A percentile compares a stretch with the other conserved stretches of the same genome.
Evolutionary conservation across 2,329 filamentous ascomycete species (phyloP).

Genomic region (Arthrobotrys sinensis): DNA sequence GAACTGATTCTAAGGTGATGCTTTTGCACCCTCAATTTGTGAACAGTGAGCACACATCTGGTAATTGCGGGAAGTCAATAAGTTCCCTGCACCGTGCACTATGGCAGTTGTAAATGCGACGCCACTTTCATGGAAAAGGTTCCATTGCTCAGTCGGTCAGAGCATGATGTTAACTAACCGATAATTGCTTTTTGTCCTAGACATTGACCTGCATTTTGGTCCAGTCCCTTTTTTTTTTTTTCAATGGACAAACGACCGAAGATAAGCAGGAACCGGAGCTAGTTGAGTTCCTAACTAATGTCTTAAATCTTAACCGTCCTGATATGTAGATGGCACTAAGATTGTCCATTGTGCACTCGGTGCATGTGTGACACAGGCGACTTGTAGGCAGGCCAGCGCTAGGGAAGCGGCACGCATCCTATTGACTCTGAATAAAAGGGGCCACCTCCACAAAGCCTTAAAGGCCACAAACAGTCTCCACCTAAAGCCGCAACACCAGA

Average conservation of each 20-base stretch:
- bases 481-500: conserved; percentile 24
- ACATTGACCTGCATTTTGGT: too few species aligned
- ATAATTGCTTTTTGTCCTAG: too few species aligned
- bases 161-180: neutral
- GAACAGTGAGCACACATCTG: neutral
- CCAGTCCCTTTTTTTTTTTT: too few species aligned
- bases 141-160: neutral
- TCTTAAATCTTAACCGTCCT: too few species aligned
- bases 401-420: neutral
- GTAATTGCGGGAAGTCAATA: conserved; percentile 28
- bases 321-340: neutral
- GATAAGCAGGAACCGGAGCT: too few species aligned
- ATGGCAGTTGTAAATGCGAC: neutral
- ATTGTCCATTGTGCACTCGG: neutral
- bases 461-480: conserved; percentile 11
- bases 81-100: neutral
- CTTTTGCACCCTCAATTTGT: conserved; percentile 6
- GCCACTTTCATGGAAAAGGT: conserved; percentile 7
- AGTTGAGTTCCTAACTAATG: too few species aligned
- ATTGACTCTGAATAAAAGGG: conserved; percentile 21
- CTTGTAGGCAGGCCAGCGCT: neutral
- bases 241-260: too few species aligned
- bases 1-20: conserved; percentile 48
- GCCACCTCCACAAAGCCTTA: conserved; percentile 3
- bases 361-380: conserved; percentile 1